Base-by-base conservation (phyloP, 2,329 filamentous ascomycete genomes). In the Dactylellina drechsleri region DNA sequence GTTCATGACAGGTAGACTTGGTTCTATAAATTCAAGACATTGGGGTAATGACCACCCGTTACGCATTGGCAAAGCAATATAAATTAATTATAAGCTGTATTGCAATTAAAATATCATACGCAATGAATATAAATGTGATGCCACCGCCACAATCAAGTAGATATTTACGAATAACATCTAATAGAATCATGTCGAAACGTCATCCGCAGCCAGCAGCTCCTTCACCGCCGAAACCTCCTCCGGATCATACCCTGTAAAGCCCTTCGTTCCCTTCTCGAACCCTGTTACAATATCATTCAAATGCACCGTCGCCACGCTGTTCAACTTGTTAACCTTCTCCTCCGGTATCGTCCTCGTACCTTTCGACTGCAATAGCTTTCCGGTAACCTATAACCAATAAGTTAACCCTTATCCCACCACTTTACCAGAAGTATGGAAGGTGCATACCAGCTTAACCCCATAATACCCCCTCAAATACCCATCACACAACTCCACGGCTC, bases 401-500 rank as follows among this genome's bases (percentile, higher is more conserved):
- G 72, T 43, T 59, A 65, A 26, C 47, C 6, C 20, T 52, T 16
- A 23, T n/a, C 15, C 54, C 36, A 13, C 18, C 43, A 45, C 8
- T 10, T 45, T 2, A 57, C 8, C 40, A 18, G 52, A 23, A 40
- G 49, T 16, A 23, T 41, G 28, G n/a, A 15, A 12, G 43, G 16
- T 10, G 18, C 64, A 36, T 67, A 93, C 90, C 82, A 93, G 82
- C 81, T 94, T 95, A 73, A 99, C 84, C 5, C 95, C 95, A 82
- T 97, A 98, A 81, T 93, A 96, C 0, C 93, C 95, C 76, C 95
- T 89, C 76, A 98, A 83, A 81, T 97, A 98, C 81, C 93, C 89
- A 79, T 97, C 92, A 80, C 95, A 98, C 61, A 99, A 87, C 83
- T 99, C 95, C 77, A 98, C 88, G 80, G 93, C 95, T 79, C 95